Conservation (phyloP, 768 basidiomycete species). For the Lenzites betulinus region DNA sequence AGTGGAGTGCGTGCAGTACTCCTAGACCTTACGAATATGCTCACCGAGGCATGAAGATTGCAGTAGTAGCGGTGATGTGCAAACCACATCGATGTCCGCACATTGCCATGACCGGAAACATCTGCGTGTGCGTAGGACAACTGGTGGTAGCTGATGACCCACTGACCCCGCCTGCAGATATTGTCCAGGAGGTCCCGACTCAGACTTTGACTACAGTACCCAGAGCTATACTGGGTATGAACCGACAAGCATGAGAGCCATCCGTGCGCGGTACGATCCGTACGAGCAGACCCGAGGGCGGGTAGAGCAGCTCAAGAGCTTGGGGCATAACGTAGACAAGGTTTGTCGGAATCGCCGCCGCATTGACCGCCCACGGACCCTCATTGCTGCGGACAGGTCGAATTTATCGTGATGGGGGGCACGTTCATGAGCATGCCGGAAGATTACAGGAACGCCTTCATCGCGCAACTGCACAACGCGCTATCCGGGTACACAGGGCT, state of each 20-base stretch:
- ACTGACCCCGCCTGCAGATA: slow-evolving; percentile 53
- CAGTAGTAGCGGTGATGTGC: slow-evolving; percentile 99
- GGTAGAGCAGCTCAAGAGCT: slow-evolving; percentile 90
- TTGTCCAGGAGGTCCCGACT: slow-evolving; percentile 98
- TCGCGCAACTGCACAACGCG: slow-evolving; percentile 96
- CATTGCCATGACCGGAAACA: slow-evolving; percentile 99
- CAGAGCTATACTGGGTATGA: slow-evolving; percentile 95
- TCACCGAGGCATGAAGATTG: slow-evolving; percentile 59
- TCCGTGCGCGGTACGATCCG: slow-evolving; percentile 93
- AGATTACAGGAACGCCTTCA: slow-evolving; percentile 89
- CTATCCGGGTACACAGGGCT: slow-evolving; percentile 92
- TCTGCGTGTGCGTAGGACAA: slow-evolving; percentile 77
- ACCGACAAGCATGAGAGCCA: slow-evolving; percentile 98
- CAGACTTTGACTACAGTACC: slow-evolving; percentile 99
- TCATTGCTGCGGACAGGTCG: slow-evolving; percentile 54
- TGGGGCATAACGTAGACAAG: slow-evolving; percentile 99
- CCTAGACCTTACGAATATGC: neutral
- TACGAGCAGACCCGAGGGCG: slow-evolving; percentile 96
- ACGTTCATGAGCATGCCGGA: slow-evolving; percentile 99
- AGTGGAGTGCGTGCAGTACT: slow-evolving; percentile 73
- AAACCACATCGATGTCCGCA: slow-evolving; percentile 99
- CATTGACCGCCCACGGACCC: neutral
- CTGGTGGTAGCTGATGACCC: neutral
- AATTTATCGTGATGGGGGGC: slow-evolving; percentile 96
- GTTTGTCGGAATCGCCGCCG: slow-evolving; percentile 40